These are phyloP conservation scores for Puccinia brachypodii DNA, from an alignment of 1,284 basidiomycete species.

Conservation along the genomic window DNA sequence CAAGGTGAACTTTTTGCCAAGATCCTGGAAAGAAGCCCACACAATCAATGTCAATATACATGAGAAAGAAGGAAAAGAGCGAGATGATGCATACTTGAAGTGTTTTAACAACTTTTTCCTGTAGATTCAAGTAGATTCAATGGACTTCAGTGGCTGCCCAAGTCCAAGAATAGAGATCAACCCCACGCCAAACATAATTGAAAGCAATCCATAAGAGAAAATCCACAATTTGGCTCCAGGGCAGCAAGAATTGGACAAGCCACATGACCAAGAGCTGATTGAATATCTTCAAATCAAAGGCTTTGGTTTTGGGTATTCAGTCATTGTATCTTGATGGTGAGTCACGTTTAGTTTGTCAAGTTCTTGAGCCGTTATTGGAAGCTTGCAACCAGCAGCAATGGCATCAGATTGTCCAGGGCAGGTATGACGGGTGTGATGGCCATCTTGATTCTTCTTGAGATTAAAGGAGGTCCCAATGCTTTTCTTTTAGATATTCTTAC, in stretches of 20 bases:
- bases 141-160: conserved; percentile 19
- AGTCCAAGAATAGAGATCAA: neutral
- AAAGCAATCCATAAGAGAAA: neutral
- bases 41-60: no score
- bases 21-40: no score
- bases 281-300: neutral
- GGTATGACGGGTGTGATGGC: neutral
- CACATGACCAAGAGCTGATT: neutral
- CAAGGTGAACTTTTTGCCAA: no score
- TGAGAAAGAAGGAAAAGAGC: no score
- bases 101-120: no score
- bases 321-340: neutral
- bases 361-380: neutral
- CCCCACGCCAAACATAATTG: neutral
- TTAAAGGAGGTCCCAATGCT: neutral
- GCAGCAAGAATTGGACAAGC: neutral
- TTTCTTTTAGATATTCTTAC: neutral
- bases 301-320: no score
- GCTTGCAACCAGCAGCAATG: neutral
- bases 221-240: conserved; percentile 5
- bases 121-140: no score
- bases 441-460: neutral
- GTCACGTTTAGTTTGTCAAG: neutral
- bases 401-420: neutral
- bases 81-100: no score